Percentiles rank a stretch among this genome's conserved stretches.
These are phyloP conservation scores for Penicillium janthinellum DNA, from an alignment of 2,329 filamentous ascomycete species.

Conservation along the genomic window DNA sequence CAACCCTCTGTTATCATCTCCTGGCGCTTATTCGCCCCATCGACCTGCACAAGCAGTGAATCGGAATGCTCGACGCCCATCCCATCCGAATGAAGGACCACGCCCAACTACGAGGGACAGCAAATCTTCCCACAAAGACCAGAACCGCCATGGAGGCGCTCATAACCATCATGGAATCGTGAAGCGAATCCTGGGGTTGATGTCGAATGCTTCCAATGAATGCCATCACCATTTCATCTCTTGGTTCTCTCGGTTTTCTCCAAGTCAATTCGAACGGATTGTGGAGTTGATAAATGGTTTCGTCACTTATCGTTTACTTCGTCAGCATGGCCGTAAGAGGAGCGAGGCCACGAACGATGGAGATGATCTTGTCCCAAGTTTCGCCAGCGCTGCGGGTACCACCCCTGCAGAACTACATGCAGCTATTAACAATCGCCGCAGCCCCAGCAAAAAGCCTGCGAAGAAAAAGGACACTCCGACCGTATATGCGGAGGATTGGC, in stretches of 20 bases:
- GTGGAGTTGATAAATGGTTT: constrained; percentile 79
- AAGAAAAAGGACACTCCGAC: constrained; percentile 55
- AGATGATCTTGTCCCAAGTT: constrained; percentile 66
- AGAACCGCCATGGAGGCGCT: constrained; percentile 41
- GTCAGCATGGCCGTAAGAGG: constrained; percentile 68
- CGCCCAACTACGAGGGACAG: constrained; percentile 22
- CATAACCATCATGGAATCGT: constrained; percentile 80
- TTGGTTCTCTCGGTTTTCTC: constrained; percentile 75
- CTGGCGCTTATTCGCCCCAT: constrained; percentile 24
- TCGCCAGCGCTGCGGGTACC: constrained; percentile 65
- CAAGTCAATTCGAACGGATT: constrained; percentile 67
- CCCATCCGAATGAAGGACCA: constrained; percentile 27
- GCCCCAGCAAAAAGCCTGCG: constrained; percentile 55
- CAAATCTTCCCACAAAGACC: constrained; percentile 20
- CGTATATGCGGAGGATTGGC: constrained; percentile 82
- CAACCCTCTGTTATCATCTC: constrained; percentile 72
- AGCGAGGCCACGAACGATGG: constrained; percentile 60
- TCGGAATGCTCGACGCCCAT: constrained; percentile 33
- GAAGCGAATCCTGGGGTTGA: constrained; percentile 78
- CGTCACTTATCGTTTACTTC: constrained; percentile 75
- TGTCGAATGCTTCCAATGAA: constrained; percentile 73
- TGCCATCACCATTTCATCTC: constrained; percentile 76
- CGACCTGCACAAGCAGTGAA: constrained; percentile 20
- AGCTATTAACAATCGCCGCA: constrained; percentile 63
- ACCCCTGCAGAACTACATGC: constrained; percentile 73